phyloP scores from a whole-genome alignment of 2,329 filamentous ascomycete genomes.

The Tolypocladium album region DNA sequence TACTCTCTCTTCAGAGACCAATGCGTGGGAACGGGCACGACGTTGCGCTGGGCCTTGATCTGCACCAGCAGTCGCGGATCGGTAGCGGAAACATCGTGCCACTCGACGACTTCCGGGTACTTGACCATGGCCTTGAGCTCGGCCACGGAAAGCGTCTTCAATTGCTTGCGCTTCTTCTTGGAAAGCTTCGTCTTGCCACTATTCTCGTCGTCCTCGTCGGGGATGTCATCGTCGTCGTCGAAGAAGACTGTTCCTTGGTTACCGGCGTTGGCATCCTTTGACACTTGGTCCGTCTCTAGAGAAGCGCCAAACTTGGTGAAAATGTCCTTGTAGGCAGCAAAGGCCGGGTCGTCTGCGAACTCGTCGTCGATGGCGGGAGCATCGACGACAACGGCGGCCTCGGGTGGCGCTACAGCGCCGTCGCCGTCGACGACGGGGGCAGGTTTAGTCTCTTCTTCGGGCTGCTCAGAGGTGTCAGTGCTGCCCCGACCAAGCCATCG shows the following conservation, averaged over 20 bases:
- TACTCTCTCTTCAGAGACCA: conserved; percentile 98
- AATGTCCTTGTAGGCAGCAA: conserved; percentile 73
- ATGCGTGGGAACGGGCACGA: conserved; percentile 86
- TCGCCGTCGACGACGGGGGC: background rate
- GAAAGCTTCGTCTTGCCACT: conserved; percentile 60
- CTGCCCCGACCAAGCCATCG: background rate
- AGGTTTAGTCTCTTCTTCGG: background rate
- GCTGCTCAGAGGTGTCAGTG: background rate
- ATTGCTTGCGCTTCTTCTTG: conserved; percentile 88
- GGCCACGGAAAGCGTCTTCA: conserved; percentile 87
- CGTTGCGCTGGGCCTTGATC: conserved; percentile 90
- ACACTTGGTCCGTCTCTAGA: conserved; percentile 50
- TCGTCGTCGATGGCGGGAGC: conserved; percentile 48
- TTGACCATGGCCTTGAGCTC: conserved; percentile 87
- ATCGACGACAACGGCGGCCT: conserved; percentile 25
- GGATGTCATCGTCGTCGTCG: conserved; percentile 76
- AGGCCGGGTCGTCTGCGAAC: conserved; percentile 61
- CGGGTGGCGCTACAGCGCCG: background rate
- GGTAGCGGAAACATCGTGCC: conserved; percentile 87
- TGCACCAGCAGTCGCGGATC: conserved; percentile 85
- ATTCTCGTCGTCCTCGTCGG: conserved; percentile 69
- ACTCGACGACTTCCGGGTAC: conserved; percentile 91
- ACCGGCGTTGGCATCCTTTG: conserved; percentile 53
- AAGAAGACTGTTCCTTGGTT: conserved; percentile 82
- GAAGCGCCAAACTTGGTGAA: conserved; percentile 67